These are phyloP conservation scores for Erysimum cheiranthoides DNA, from an alignment of 345 rosid species.

Conservation along the genomic window DNA sequence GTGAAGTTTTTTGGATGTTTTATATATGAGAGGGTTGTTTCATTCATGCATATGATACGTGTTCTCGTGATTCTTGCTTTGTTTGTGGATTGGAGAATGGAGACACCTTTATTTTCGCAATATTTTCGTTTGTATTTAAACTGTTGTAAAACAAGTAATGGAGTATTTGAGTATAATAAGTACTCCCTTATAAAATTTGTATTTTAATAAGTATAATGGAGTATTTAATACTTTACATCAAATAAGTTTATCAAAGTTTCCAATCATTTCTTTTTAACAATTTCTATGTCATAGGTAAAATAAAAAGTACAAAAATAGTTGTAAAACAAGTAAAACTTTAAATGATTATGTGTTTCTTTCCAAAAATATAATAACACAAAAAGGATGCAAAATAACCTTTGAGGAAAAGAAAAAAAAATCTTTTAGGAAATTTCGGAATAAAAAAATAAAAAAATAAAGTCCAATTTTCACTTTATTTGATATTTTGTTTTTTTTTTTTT, in stretches of 20 bases:
- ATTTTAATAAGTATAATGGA: too few relatives aligned
- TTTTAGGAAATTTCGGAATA: neutral
- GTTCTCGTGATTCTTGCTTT: constrained; percentile 30
- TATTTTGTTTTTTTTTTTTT: neutral
- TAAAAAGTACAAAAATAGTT: neutral
- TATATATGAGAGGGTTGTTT: neutral
- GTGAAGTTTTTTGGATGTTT: constrained; percentile 10
- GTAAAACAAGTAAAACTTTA: neutral
- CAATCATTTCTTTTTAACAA: neutral
- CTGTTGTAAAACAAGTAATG: neutral
- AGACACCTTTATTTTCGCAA: neutral
- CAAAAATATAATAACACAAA: neutral
- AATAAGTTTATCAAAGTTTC: too few relatives aligned
- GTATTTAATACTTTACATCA: too few relatives aligned
- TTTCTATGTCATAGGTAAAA: neutral
- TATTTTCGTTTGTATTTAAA: neutral
- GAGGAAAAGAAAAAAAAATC: neutral
- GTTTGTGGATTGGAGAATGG: neutral
- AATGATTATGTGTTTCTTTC: neutral
- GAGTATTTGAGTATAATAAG: too few relatives aligned
- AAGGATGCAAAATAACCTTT: neutral
- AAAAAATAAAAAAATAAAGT: neutral
- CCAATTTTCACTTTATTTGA: neutral
- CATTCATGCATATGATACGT: constrained; percentile 15
- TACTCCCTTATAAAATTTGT: too few relatives aligned